These are phyloP conservation scores for Globomyces pollinis-pini DNA, from an alignment of 192 early-diverging fungal genomes.

Conservation along the genomic window DNA sequence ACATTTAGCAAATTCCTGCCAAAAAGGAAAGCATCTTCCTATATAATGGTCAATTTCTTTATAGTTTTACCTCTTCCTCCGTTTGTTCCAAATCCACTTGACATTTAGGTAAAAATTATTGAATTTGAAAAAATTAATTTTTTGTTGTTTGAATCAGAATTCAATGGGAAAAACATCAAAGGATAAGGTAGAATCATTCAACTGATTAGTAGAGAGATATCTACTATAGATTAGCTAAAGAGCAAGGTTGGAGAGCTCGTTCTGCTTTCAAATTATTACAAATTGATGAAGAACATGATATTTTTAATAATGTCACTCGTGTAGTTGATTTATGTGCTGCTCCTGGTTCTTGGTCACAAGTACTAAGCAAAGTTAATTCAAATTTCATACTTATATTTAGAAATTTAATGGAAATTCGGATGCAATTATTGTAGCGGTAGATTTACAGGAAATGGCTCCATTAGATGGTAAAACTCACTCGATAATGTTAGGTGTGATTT, in stretches of 20 bases:
- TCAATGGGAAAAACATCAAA: slow-evolving; percentile 10
- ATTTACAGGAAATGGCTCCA: slow-evolving; percentile 82
- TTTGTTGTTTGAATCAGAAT: neutral
- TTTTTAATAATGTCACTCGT: slow-evolving; percentile 74
- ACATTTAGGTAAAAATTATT: slow-evolving; percentile 26
- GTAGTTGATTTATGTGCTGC: slow-evolving; percentile 97
- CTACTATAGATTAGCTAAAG: slow-evolving; percentile 94
- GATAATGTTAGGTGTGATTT: too few relatives aligned
- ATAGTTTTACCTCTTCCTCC: slow-evolving; percentile 78
- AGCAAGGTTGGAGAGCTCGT: slow-evolving; percentile 94
- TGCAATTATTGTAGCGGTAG: slow-evolving; percentile 82
- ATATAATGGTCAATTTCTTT: too few relatives aligned
- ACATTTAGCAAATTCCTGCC: slow-evolving; percentile 95
- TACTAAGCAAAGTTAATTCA: slow-evolving; percentile 38
- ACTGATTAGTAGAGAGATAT: slow-evolving; percentile 90
- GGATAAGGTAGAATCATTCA: slow-evolving; percentile 79
- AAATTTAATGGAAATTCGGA: neutral
- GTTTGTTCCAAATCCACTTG: slow-evolving; percentile 59
- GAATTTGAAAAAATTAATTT: neutral
- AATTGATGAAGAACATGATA: slow-evolving; percentile 88
- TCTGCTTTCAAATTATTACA: slow-evolving; percentile 97
- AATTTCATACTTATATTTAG: too few relatives aligned
- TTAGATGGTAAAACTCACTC: too few relatives aligned
- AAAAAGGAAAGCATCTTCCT: slow-evolving; percentile 93
- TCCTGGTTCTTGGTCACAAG: slow-evolving; percentile 96